Conservation (phyloP, 1,284 basidiomycete species). For the Cerrena zonata region DNA sequence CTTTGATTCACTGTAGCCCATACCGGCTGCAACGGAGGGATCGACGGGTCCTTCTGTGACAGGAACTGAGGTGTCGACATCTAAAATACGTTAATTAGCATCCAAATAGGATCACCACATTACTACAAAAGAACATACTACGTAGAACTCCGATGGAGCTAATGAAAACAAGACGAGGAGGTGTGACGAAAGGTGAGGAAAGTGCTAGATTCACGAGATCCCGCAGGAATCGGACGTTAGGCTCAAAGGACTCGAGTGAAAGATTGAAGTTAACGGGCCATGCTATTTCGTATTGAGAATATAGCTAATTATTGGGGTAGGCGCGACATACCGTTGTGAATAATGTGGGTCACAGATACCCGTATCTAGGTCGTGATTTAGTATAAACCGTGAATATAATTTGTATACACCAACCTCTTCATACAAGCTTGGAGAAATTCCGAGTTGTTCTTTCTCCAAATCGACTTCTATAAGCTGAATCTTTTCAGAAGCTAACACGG, state of each 20-base stretch:
- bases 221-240: constrained; percentile 9
- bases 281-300: constrained; percentile 15
- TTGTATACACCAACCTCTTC: constrained; percentile 19
- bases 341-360: constrained; percentile 19
- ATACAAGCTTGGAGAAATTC: constrained; percentile 21
- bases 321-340: constrained; percentile 22
- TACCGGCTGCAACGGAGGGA: constrained; percentile 16
- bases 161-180: constrained; percentile 24
- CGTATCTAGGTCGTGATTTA: constrained; percentile 11
- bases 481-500: constrained; percentile 19
- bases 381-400: background rate
- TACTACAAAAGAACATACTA: constrained; percentile 6
- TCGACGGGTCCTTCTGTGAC: constrained; percentile 12
- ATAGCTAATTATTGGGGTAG: background rate
- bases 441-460: constrained; percentile 20
- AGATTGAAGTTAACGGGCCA: constrained; percentile 32
- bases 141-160: constrained; percentile 25
- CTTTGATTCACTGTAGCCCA: constrained; percentile 32
- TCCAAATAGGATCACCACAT: background rate
- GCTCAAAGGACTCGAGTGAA: constrained; percentile 13
- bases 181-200: constrained; percentile 13
- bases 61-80: background rate
- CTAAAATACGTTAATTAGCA: background rate
- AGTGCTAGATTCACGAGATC: constrained; percentile 19
- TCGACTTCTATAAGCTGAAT: constrained; percentile 30